Base-by-base conservation (phyloP, 805 yeast species). In the Pichia manshurica region DNA sequence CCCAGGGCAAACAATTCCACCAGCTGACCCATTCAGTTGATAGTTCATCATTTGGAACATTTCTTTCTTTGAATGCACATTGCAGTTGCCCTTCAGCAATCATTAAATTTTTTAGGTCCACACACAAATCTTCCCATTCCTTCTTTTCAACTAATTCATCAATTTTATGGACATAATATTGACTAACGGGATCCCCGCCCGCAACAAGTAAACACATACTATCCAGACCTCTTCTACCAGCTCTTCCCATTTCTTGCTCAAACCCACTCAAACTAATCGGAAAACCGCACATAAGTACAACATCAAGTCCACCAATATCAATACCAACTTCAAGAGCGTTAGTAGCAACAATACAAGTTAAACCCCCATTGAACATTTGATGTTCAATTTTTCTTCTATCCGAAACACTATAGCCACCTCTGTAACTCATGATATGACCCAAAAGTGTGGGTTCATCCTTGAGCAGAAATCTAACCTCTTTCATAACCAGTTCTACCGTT, bases 201-300 rank as follows among this genome's bases (percentile, higher is more conserved):
- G 90, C 93, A 12, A 93, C 87, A 45, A 85, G 79, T 3, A 93
- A 68, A 0, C 96, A 91, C 59, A 93, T 66, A 4, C 96, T 87
- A 42, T 93, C 97, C 46, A 77, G 77, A 45, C 76, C 78, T 54
- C 96, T 79, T 62, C 99, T 74, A 16, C 99, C 99, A 0, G 96
- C 98, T 59, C 99, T 75, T 33, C 99, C 99, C 69, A 93, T 84
- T 60, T 93, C 99, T 65, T 93, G 99, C 56, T 90, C 87, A 60
- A 93, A 78, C 52, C 88, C 88, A 43, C 95, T 82, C 50, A 89
- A 74, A 45, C 96, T 85, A 19, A 80, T 69, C 0, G 99, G 99
- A 53, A 93, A 93, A 0, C 98, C 98, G 59, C 95, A 87, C 68
- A 89, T 80, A 2, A 93, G 67, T 0, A 90, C 98, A 0, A 95